Percentiles rank a stretch among this genome's conserved stretches.
These are phyloP conservation scores for Ophiostoma australiae DNA, from an alignment of 2,329 filamentous ascomycete genomes.

Conservation along the genomic window DNA sequence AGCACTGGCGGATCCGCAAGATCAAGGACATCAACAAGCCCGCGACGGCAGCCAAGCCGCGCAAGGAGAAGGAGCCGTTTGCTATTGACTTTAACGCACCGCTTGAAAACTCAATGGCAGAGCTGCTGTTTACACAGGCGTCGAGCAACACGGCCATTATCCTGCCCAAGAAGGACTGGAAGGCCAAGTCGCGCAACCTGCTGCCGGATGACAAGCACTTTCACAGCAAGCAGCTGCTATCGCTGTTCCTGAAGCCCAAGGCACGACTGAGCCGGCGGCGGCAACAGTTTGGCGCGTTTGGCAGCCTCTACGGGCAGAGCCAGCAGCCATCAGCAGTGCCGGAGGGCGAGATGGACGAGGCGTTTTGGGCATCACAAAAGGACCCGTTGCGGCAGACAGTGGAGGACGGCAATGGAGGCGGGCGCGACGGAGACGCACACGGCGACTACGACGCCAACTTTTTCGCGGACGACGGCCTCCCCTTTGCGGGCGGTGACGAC, in stretches of 20 bases:
- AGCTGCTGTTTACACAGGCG: slow-evolving; percentile 76
- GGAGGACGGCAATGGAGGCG: slow-evolving; percentile 36
- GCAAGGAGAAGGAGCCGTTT: slow-evolving; percentile 95
- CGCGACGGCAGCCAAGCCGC: slow-evolving; percentile 45
- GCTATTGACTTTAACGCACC: slow-evolving; percentile 84
- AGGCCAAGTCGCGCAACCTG: slow-evolving; percentile 85
- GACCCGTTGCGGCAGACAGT: slow-evolving; percentile 38
- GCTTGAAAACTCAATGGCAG: slow-evolving; percentile 64
- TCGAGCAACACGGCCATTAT: slow-evolving; percentile 75
- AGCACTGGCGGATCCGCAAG: slow-evolving; percentile 94
- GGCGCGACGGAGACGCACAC: slow-evolving; percentile 48
- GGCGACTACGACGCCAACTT: slow-evolving; percentile 96
- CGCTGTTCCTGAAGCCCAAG: slow-evolving; percentile 91
- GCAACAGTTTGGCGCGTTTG: slow-evolving; percentile 41
- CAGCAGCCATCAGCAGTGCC: slow-evolving; percentile 43
- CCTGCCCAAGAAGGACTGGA: slow-evolving; percentile 91
- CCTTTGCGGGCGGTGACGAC: slow-evolving; percentile 57
- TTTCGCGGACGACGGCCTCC: slow-evolving; percentile 82
- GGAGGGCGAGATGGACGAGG: slow-evolving; percentile 83
- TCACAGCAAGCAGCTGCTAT: slow-evolving; percentile 84
- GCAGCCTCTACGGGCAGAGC: slow-evolving; percentile 37
- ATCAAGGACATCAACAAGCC: slow-evolving; percentile 62
- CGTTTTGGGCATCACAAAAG: slow-evolving; percentile 82
- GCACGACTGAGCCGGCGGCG: slow-evolving; percentile 70
- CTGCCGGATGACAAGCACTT: slow-evolving; percentile 98